Conservation (phyloP, 2,329 filamentous ascomycete genomes). For the Tolypocladium tundrense region DNA sequence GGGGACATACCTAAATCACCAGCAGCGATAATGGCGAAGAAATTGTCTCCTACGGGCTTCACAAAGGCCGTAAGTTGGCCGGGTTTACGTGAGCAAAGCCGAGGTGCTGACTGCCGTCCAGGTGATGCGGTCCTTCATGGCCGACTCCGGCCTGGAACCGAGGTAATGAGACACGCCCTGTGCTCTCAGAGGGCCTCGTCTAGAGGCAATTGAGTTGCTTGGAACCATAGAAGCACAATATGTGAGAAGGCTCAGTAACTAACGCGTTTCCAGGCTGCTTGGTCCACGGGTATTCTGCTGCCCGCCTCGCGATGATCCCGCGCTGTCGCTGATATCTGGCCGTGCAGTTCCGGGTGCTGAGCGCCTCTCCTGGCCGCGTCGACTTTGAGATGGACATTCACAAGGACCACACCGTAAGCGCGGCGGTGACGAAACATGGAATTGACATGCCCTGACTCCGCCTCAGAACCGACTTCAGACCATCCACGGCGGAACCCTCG, state of each 20-base stretch:
- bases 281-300: slow-evolving; percentile 13
- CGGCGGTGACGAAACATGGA: not conserved
- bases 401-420: slow-evolving; percentile 60
- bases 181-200: not conserved
- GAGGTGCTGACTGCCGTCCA: slow-evolving; percentile 19
- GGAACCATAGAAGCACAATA: not conserved
- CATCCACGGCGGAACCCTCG: slow-evolving; percentile 69
- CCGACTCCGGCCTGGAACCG: slow-evolving; percentile 79
- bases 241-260: not conserved
- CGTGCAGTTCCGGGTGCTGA: slow-evolving; percentile 53
- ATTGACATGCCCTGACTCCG: not conserved
- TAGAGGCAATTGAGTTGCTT: not conserved
- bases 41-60: slow-evolving; percentile 22
- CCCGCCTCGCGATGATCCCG: not conserved
- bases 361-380: slow-evolving; percentile 55
- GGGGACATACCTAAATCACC: no score
- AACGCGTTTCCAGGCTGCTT: slow-evolving; percentile 12
- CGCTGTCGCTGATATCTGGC: not conserved
- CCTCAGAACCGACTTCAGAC: slow-evolving; percentile 63
- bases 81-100: no score
- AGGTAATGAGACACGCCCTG: slow-evolving; percentile 42
- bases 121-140: slow-evolving; percentile 80
- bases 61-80: slow-evolving; percentile 18
- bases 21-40: slow-evolving; percentile 18
- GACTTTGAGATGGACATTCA: slow-evolving; percentile 68